These are phyloP conservation scores for Blastobotrys aristatus DNA, from an alignment of 1,139 yeast species.

Conservation along the genomic window DNA sequence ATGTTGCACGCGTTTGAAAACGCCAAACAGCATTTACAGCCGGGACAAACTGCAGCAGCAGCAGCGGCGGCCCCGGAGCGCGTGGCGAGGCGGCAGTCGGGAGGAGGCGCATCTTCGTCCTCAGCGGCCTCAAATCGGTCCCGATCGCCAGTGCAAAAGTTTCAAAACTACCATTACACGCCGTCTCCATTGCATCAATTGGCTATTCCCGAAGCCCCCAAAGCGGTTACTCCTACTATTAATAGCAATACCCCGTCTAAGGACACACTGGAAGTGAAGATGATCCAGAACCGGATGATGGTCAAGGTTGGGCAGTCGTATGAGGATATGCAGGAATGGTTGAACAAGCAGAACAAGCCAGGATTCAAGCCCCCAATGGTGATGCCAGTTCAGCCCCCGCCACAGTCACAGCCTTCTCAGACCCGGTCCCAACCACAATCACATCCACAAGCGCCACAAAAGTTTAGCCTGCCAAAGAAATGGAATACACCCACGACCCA, in stretches of 20 bases:
- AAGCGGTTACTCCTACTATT: not conserved
- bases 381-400: not conserved
- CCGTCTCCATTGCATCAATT: not conserved
- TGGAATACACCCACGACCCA: not conserved
- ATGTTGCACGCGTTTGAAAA: constrained; percentile 30
- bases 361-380: not conserved
- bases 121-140: not conserved
- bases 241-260: not conserved
- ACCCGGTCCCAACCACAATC: not conserved
- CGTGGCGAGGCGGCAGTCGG: not conserved
- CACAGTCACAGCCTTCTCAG: not conserved
- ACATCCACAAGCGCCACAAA: not conserved
- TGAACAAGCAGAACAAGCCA: constrained; percentile 21
- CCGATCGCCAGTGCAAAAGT: not conserved
- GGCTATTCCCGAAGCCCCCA: not conserved
- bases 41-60: not conserved
- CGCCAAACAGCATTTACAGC: constrained; percentile 17
- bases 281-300: constrained; percentile 31
- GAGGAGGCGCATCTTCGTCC: no score
- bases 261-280: constrained; percentile 25
- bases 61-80: constrained; percentile 7
- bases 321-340: constrained; percentile 35
- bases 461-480: not conserved
- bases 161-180: not conserved
- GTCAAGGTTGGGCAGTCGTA: constrained; percentile 26